A percentile compares a stretch with the other conserved stretches of the same genome.
Conservation (phyloP, 306 rosid species). For the Pyrus communis region DNA sequence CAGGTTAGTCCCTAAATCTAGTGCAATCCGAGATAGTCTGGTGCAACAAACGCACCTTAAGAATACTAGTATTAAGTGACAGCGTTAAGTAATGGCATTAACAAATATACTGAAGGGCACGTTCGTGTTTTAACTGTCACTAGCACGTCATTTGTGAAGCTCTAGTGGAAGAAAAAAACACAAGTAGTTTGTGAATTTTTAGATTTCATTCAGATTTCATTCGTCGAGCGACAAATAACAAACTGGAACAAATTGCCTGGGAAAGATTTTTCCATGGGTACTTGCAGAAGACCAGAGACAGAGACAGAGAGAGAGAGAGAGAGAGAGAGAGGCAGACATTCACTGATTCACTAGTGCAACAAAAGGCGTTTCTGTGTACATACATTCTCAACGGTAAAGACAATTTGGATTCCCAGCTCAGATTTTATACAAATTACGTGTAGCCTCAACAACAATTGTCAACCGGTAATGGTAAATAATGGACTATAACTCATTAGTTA, state of each 20-base stretch:
- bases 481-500: not conserved
- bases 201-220: too few relatives aligned
- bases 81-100: too few relatives aligned
- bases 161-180: not conserved
- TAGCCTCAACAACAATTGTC: conserved; percentile 39
- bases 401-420: conserved; percentile 54
- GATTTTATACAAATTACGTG: conserved; percentile 64
- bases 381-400: conserved; percentile 34
- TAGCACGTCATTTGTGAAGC: not conserved
- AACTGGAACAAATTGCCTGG: not conserved
- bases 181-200: not conserved
- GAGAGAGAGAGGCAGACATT: not conserved
- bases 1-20: too few relatives aligned
- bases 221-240: not conserved
- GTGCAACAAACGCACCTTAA: too few relatives aligned
- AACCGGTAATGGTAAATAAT: conserved; percentile 3
- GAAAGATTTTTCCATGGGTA: not conserved
- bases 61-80: too few relatives aligned
- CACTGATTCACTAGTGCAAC: conserved; percentile 2
- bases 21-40: too few relatives aligned
- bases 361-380: conserved; percentile 2
- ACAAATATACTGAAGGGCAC: too few relatives aligned
- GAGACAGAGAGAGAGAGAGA: not conserved
- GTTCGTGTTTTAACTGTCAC: too few relatives aligned
- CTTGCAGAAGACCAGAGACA: not conserved